Conservation (phyloP, 768 basidiomycete genomes). For the Austroboletus festivus region DNA sequence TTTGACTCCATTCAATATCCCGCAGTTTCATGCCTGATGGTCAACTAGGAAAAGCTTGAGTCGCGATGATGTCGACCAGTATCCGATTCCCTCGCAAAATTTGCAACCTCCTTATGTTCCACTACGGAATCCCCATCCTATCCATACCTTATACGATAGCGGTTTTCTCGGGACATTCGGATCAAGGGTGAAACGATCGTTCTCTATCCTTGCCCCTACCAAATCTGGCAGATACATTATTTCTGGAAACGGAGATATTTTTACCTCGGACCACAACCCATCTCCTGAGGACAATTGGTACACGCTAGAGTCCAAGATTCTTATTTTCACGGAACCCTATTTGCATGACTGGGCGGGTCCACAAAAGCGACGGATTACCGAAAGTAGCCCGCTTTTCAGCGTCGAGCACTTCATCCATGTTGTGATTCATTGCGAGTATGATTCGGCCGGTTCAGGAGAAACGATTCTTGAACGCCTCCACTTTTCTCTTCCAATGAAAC, state of each 20-base stretch:
- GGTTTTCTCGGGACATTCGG: slow-evolving; percentile 34
- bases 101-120: slow-evolving; percentile 65
- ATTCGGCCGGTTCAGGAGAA: slow-evolving; percentile 36
- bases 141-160: slow-evolving; percentile 44
- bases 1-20: slow-evolving; percentile 31
- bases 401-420: slow-evolving; percentile 54
- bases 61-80: slow-evolving; percentile 40
- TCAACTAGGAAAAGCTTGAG: slow-evolving; percentile 41
- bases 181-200: slow-evolving; percentile 33
- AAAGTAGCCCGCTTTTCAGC: slow-evolving; percentile 52
- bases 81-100: slow-evolving; percentile 52
- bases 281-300: slow-evolving; percentile 25
- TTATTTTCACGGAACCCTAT: slow-evolving; percentile 14
- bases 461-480: slow-evolving; percentile 25
- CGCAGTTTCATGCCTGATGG: slow-evolving; percentile 6
- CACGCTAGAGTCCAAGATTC: slow-evolving; percentile 21
- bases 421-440: slow-evolving; percentile 56
- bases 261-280: slow-evolving; percentile 30
- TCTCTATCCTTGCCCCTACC: slow-evolving; percentile 47
- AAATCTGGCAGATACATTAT: slow-evolving; percentile 49
- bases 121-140: slow-evolving; percentile 52
- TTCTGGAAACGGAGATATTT: slow-evolving; percentile 48
- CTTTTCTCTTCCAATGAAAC: slow-evolving; percentile 48
- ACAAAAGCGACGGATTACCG: slow-evolving; percentile 40
- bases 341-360: slow-evolving; percentile 30